Evolutionary conservation across 2,329 filamentous ascomycete species (phyloP).

Genomic region (Diplodia corticola): DNA sequence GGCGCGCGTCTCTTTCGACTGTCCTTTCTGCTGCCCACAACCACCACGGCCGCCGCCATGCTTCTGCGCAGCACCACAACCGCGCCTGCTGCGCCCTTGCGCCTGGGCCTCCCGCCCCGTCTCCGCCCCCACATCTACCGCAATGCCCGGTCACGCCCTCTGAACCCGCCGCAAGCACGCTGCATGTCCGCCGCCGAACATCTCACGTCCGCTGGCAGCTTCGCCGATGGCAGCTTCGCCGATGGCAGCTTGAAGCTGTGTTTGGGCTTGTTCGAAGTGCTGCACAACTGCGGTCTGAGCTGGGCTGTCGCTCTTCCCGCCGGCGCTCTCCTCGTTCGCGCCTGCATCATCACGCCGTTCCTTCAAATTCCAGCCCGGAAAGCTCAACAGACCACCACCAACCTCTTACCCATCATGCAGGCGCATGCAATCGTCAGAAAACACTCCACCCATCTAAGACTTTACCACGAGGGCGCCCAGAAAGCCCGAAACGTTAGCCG

Average conservation of each 20-base stretch:
- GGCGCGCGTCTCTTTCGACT: not conserved
- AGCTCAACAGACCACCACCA: slow-evolving; percentile 43
- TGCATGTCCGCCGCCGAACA: slow-evolving; percentile 32
- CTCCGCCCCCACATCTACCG: slow-evolving; percentile 38
- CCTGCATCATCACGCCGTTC: slow-evolving; percentile 49
- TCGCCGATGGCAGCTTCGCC: slow-evolving; percentile 14
- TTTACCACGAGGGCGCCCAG: not conserved
- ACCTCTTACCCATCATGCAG: slow-evolving; percentile 39
- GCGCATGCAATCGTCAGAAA: not conserved
- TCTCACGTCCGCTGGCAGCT: too few relatives aligned
- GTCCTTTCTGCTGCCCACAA: not conserved
- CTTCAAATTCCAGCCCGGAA: slow-evolving; percentile 45
- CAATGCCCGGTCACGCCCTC: slow-evolving; percentile 30
- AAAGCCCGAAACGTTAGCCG: not conserved
- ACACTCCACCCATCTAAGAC: not conserved
- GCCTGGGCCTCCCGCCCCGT: slow-evolving; percentile 23
- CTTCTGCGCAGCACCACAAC: slow-evolving; percentile 28
- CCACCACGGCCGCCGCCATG: slow-evolving; percentile 26
- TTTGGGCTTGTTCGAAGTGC: slow-evolving; percentile 37
- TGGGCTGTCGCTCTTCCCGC: slow-evolving; percentile 59
- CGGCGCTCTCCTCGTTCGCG: slow-evolving; percentile 54
- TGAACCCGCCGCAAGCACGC: slow-evolving; percentile 37
- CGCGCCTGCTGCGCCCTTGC: slow-evolving; percentile 31
- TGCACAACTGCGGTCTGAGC: slow-evolving; percentile 55
- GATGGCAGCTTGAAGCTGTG: not conserved